Base-by-base conservation (phyloP, 495 filamentous ascomycete genomes). In the Aspergillus taichungensis region DNA sequence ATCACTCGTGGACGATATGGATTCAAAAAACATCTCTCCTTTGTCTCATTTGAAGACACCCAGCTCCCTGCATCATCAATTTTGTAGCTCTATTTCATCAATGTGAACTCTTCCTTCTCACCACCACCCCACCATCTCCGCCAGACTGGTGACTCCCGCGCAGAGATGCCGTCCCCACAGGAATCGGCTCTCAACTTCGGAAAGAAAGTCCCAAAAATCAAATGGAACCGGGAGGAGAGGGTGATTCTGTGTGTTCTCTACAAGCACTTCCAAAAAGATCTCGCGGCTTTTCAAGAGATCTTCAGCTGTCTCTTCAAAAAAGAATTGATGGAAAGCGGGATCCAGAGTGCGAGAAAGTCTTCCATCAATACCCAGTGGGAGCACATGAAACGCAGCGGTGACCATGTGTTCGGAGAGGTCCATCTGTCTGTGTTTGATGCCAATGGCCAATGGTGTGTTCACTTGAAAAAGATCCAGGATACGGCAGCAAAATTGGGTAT, bases 211-310 rank as follows among this genome's bases (percentile, higher is more conserved):
- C 45, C 43, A 0, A 47, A 51, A 1, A 40, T 56, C 14, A 37
- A 30, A 5, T 67, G 63, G 63, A 47, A 43, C 5, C n/a, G 37
- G 3, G 41, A 54, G 6, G 47, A 57, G 29, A 42, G 57, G 5
- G n/a, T 55, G 7, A 30, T 60, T 0, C 43, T 68, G 7, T 68
- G 65, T 18, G 63, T 55, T 11, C 12, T 62, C 3, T 53, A 45
- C 13, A 46, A 57, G 5, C 67, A 63, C 29, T 68, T 60, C 28
- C 6, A 37, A 1, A 39, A 31, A 9, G 50, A 52, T 6, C 10
- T 30, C 1, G 32, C 39, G 0, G 40, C 24, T 0, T 53, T 59
- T 5, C 40, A 34, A 13, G 45, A 37, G 0, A 44, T 68, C 0
- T 66, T 71, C 34, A 63, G 53, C 11, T 6, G 24, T 0, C 43